Base-by-base conservation (phyloP, 331 rosid species). In the Cydonia oblonga region DNA sequence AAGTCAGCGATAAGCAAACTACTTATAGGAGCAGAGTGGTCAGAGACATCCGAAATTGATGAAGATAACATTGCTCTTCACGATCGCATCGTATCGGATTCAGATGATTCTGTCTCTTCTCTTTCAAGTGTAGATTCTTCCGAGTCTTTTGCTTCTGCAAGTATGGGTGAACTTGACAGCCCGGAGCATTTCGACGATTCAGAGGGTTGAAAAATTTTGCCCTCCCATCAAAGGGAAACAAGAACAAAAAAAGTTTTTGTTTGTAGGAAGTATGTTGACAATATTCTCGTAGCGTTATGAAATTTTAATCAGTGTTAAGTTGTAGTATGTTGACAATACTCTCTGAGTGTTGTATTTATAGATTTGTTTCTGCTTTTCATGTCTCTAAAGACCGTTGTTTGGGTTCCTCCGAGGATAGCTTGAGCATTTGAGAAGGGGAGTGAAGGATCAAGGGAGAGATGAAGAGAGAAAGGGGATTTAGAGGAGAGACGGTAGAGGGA, bases 121-220 rank as follows among this genome's bases (percentile, higher is more conserved):
- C 86, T 89, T 35, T 91, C 96, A 40, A 9, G 90, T 0, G n/a
- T 80, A 75, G 96, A 86, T 67, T 95, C 97, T 11, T 78, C 81
- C 0, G 96, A 91, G 76, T 95, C 98, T 46, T 95, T 95, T 76
- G 98, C 90, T 46, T 95, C 98, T 66, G 97, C 98, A 66, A 89
- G 85, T 75, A 91, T 89, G 96, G 98, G 89, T 52, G 98, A 95
- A 74, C 96, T 89, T 30, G 97, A 95, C 74, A 88, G 96, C 78
- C 98, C 93, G 3, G 75, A 80, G 18, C 82, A 84, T 82, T 81
- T 79, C 63, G 87, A 96, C 63, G 97, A 93, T 77, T 79, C 80
- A 13, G 91, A 88, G 74, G 78, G 73, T 62, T 87, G 19, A 61
- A 22, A 18, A 6, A 4, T 58, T 7, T 32, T 64, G 46, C 14